Evolutionary conservation across 2,329 filamentous ascomycete species (phyloP), one percentile per base, ranked within the genome.

Genomic region (Aureobasidium namibiae): DNA sequence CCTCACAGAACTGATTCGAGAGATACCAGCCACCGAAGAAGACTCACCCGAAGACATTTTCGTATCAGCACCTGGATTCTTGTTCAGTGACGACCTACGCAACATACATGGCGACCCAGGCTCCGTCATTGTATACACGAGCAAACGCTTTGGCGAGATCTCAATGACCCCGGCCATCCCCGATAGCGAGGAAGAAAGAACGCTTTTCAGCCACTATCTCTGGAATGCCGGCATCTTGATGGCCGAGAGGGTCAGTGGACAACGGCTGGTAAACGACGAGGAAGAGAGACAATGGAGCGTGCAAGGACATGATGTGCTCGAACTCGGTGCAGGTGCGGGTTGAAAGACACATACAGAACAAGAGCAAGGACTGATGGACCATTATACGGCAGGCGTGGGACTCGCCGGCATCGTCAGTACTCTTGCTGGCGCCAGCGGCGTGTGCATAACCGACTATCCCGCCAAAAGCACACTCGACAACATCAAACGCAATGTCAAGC

Each of bases 181-280:
- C 73, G 68, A 74, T 33, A 74, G 70, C 33, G 82, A 85, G 58
- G 72, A 77, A 31, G 80, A 84, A 65, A 74, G 85, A 52, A 70
- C 72, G 21, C 78, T 89, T 45, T 90, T 89, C 68, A 83, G 84
- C 62, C 87, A 90, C 68, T 89, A 86, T 69, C 72, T 90, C 26
- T 90, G 87, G 87, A 90, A 90, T 71, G 78, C 86, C 7, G 75
- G 75, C 0, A 67, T 79, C 29, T 67, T 77, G 63, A 70, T 77
- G 70, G 76, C 69, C 4, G 76, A 78, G 65, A 60, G 77, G 42
- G 67, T 78, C 31, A 73, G 70, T 5, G 73, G 72, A 38, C 60
- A 62, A 48, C 61, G 63, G 5, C 61, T 63, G 41, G 61, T 64
- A n/a, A 60, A 63, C 8, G 67, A 65, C 14, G 59, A 61, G 53